Conservation (phyloP, 1,284 basidiomycete species). For the Malassezia sp. region DNA sequence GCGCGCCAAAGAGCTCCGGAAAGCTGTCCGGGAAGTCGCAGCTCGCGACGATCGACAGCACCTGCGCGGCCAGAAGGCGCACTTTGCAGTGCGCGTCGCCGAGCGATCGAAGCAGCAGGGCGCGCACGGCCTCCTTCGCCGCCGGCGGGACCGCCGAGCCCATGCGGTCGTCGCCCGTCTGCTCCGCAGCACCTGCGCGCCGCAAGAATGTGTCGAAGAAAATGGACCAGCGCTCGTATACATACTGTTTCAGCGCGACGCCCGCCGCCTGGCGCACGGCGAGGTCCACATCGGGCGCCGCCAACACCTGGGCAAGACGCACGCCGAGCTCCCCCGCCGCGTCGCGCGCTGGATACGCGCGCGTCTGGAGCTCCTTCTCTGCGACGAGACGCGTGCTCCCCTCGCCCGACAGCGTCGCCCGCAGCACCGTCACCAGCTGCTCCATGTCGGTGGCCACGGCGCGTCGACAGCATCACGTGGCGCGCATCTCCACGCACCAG, state of each 20-base stretch:
- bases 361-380: neutral
- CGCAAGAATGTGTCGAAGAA: slow-evolving; percentile 28
- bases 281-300: neutral
- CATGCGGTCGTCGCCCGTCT: slow-evolving; percentile 15
- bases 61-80: slow-evolving; percentile 29
- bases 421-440: slow-evolving; percentile 8
- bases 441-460: slow-evolving; percentile 5
- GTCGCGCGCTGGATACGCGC: slow-evolving; percentile 1
- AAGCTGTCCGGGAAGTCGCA: slow-evolving; percentile 43
- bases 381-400: slow-evolving; percentile 4
- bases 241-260: slow-evolving; percentile 30
- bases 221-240: slow-evolving; percentile 37
- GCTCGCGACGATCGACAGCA: slow-evolving; percentile 30
- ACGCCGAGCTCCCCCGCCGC: slow-evolving; percentile 3
- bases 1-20: slow-evolving; percentile 29
- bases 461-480: slow-evolving; percentile 1
- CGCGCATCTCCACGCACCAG: neutral
- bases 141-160: slow-evolving; percentile 20
- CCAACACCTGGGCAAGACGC: slow-evolving; percentile 8
- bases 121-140: slow-evolving; percentile 28
- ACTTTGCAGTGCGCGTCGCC: slow-evolving; percentile 28
- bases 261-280: slow-evolving; percentile 33
- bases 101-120: slow-evolving; percentile 25
- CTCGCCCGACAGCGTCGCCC: slow-evolving; percentile 6
- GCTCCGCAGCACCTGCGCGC: neutral